A percentile compares a stretch with the other conserved stretches of the same genome.
Conservation (phyloP, 768 basidiomycete species). For the Suillus discolor region DNA sequence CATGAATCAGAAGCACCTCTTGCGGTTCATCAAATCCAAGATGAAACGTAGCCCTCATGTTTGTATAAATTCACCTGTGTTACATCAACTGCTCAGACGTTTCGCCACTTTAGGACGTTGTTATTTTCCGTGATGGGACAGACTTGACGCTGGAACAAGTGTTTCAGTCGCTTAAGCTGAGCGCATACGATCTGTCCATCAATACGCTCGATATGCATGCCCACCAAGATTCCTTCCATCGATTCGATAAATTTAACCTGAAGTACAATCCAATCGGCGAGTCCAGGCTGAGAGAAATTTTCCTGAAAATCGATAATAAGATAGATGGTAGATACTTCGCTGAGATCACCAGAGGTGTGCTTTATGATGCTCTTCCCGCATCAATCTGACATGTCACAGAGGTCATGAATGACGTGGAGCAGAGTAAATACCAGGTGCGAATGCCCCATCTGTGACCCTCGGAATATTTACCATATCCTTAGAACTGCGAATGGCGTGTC, state of each 20-base stretch:
- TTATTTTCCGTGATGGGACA: conserved; percentile 92
- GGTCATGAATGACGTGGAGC: conserved; percentile 96
- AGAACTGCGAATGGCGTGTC: conserved; percentile 97
- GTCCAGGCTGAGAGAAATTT: conserved; percentile 92
- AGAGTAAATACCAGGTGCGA: conserved; percentile 94
- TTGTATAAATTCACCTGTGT: conserved; percentile 20
- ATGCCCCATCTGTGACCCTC: background rate
- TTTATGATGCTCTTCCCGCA: background rate
- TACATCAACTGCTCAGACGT: conserved; percentile 2
- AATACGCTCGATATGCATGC: conserved; percentile 99
- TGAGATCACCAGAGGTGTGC: conserved; percentile 84
- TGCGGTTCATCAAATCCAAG: conserved; percentile 98
- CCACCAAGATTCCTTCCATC: conserved; percentile 96
- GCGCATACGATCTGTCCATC: conserved; percentile 97
- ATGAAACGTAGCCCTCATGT: conserved; percentile 89
- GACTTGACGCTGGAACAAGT: conserved; percentile 90
- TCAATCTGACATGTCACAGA: conserved; percentile 49
- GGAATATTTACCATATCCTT: conserved; percentile 2
- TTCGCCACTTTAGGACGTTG: conserved; percentile 70
- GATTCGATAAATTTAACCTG: conserved; percentile 97
- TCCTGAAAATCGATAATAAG: conserved; percentile 96
- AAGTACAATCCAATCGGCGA: conserved; percentile 98
- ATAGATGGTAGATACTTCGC: conserved; percentile 93
- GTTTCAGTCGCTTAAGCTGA: conserved; percentile 93
- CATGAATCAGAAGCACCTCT: conserved; percentile 99